Base-by-base conservation (phyloP, 139 green algal species). In the Volvox reticuliferus region DNA sequence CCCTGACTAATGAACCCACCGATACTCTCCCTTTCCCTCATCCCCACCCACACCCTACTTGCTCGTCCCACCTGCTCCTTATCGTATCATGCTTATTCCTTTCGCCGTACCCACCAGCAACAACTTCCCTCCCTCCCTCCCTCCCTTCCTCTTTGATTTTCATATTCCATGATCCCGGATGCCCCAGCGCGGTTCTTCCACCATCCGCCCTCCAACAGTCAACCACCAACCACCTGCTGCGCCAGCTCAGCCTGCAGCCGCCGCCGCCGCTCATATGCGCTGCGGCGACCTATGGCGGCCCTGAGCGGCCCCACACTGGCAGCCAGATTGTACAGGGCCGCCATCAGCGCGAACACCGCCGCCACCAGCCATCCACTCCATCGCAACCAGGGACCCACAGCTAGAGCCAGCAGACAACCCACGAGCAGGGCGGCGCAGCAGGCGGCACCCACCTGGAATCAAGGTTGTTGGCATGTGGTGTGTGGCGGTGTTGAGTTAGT, bases 191-290 rank as follows among this genome's bases (percentile, higher is more conserved):
- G 5, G 44, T 55, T 9, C 44, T 55, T 55, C 5, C 44, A 55
- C 5, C 44, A 14, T 55, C 44, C 44, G 9, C 44, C 80, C 28
- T 28, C 80, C 32, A 82, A 19, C 76, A 9, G 20, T 35, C 82
- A 21, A 13, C 36, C 67, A 67, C 9, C 63, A 55, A 55, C 65
- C 68, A 89, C 85, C 69, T 89, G 85, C 85, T 82, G 77, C 33
- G 69, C 69, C 85, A 89, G 37, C 69, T 89, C 85, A n/a, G 28
- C 69, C 35, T 55, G 85, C 69, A 89, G 85, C 68, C 28, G 18
- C 18, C 69, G 68, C 33, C 69, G 69, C 37, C 85, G 85, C 85
- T 89, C 85, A 50, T 89, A 89, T 18, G 37, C 85, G 69, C 85
- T 76, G 30, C 69, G 69, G 12, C 85, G 85, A 14, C 85, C 85